Evolutionary conservation across 2,329 filamentous ascomycete species (phyloP), one percentile per base, ranked within the genome.

Genomic region (Fusarium sp.): DNA sequence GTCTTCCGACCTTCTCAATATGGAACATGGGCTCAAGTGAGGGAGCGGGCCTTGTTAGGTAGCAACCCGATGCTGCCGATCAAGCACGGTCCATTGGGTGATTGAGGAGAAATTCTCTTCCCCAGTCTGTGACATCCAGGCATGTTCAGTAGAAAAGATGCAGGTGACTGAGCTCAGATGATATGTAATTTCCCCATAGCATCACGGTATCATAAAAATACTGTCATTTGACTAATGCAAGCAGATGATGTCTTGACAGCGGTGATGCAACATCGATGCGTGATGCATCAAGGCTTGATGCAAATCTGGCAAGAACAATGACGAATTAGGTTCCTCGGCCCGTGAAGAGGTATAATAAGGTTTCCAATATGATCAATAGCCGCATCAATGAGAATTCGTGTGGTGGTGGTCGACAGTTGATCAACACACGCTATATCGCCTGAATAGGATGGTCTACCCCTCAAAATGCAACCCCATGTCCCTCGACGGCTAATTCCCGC

Each of bases 321-420:
- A 54, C 50, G 18, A 20, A 54, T 54, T 54, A 34, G 50, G 50
- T 34, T 54, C 50, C 50, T 34, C 50, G 50, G 50, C 50, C 50
- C 50, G 50, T 54, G 27, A 54, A 54, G 13, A 30, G 50, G 50
- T 54, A 32, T 54, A 54, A 54, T 30, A 54, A 34, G 18, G 37
- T 54, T 6, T 37, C 11, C 6, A 34, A 25, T 34, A 41, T 18
- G 2, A 35, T 1, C 35, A 27, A 75, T 66, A 74, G 65, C 68
- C 72, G 72, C 72, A 27, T 74, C 72, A 74, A 74, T 74, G 62
- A 57, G 61, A 70, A 70, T 48, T 50, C 72, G 69, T 64, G 66
- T 59, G 62, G 72, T 50, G 56, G 66, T 73, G 69, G 50, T 32
- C 18, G 50, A 54, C 64, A 64, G 60, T 56, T 48, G 59, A 71